phyloP scores from a whole-genome alignment of 2,329 filamentous ascomycete genomes.

The Arthroderma uncinatum region DNA sequence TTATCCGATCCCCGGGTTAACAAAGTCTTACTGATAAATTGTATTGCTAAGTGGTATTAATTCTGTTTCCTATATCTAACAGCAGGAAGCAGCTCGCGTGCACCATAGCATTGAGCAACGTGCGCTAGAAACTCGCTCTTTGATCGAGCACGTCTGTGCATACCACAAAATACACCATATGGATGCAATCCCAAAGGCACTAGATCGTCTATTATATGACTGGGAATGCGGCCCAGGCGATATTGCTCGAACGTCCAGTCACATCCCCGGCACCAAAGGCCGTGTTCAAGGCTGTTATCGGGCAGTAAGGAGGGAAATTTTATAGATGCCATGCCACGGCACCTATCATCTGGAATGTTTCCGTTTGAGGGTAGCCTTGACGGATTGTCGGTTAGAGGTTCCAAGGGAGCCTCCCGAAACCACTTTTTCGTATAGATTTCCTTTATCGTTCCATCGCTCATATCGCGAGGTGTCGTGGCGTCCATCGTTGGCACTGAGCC shows the following conservation, averaged over 20 bases:
- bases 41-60: too few species aligned
- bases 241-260: background rate
- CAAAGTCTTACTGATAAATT: too few species aligned
- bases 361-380: background rate
- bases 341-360: background rate
- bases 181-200: background rate
- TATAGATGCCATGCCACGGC: constrained; percentile 3
- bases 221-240: background rate
- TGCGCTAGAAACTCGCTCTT: background rate
- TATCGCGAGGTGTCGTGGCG: background rate
- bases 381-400: background rate
- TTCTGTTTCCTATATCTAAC: too few species aligned
- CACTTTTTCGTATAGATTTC: background rate
- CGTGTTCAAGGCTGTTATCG: background rate
- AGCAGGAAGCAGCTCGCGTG: too few species aligned
- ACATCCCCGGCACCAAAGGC: background rate
- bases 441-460: background rate
- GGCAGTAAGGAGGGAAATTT: background rate
- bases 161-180: background rate
- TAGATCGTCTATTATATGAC: background rate
- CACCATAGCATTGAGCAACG: background rate
- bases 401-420: background rate
- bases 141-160: background rate
- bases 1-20: too few species aligned
- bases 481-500: background rate